These are phyloP conservation scores for Triticum urartu DNA, from an alignment of 176 grass and related monocot genomes.

Conservation along the genomic window DNA sequence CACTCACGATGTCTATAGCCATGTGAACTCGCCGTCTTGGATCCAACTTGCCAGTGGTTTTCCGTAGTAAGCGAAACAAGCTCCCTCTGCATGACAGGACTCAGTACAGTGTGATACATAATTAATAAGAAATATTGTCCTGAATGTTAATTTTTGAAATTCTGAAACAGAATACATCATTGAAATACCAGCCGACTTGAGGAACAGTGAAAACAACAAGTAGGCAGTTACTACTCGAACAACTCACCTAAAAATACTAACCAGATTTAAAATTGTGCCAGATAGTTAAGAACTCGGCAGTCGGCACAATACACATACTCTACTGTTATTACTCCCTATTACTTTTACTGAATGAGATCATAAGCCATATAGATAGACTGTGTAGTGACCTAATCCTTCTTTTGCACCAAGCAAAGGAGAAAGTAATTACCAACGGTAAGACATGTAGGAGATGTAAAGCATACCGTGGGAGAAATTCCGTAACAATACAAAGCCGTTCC, in stretches of 20 bases:
- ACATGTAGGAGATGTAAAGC: slow-evolving; percentile 14
- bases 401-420: slow-evolving; percentile 17
- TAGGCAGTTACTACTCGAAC: neutral
- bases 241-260: neutral
- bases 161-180: neutral
- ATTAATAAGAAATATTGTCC: neutral
- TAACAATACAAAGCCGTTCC: slow-evolving; percentile 84
- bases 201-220: slow-evolving; percentile 1
- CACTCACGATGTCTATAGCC: slow-evolving; percentile 90
- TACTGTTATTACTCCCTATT: no score
- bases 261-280: neutral
- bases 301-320: neutral
- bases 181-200: neutral
- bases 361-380: neutral
- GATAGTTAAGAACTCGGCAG: neutral
- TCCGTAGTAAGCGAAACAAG: slow-evolving; percentile 90
- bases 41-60: slow-evolving; percentile 61
- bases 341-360: neutral
- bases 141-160: neutral
- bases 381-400: neutral
- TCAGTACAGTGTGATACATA: slow-evolving; percentile 21
- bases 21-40: slow-evolving; percentile 70
- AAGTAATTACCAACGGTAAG: slow-evolving; percentile 12
- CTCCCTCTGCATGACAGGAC: slow-evolving; percentile 61
- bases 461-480: slow-evolving; percentile 89